Conservation (phyloP, 2,329 filamentous ascomycete species). For the Penicillium polonicum region DNA sequence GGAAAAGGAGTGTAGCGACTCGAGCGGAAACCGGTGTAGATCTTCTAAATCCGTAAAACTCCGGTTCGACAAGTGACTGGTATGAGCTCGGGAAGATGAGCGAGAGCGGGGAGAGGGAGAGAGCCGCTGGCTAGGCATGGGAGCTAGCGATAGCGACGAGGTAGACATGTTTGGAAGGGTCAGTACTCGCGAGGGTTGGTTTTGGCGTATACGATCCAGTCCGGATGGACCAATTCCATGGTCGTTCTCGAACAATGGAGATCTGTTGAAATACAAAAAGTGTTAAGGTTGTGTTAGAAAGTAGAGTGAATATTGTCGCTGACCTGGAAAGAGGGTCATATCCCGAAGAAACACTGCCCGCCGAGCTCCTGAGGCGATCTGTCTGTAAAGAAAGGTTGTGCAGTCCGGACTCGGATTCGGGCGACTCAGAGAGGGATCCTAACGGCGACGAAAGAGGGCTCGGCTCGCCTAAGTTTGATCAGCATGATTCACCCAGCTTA, state of each 20-base stretch:
- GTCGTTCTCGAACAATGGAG: constrained; percentile 83
- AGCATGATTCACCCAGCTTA: constrained; percentile 15
- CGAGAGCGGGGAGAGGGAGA: constrained; percentile 69
- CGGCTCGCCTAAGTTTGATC: constrained; percentile 35
- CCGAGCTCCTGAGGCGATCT: constrained; percentile 69
- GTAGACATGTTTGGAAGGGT: constrained; percentile 64
- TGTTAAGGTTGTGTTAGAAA: constrained; percentile 8
- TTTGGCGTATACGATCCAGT: constrained; percentile 88
- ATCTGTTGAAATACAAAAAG: constrained; percentile 52
- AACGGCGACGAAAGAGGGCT: constrained; percentile 43
- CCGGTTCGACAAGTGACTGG: constrained; percentile 59
- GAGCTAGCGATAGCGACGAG: constrained; percentile 64
- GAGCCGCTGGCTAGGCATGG: constrained; percentile 61
- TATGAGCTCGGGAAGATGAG: constrained; percentile 55
- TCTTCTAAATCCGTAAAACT: constrained; percentile 77
- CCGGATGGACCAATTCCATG: constrained; percentile 83
- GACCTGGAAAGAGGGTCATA: constrained; percentile 75
- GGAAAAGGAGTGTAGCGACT: constrained; percentile 96
- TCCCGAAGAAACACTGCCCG: constrained; percentile 68
- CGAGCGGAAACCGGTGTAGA: constrained; percentile 85
- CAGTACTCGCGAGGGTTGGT: constrained; percentile 65
- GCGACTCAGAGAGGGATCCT: constrained; percentile 37
- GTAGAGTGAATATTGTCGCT: constrained; percentile 29
- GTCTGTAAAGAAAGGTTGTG: constrained; percentile 52
- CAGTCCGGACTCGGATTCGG: constrained; percentile 37